Evolutionary conservation across 345 rosid species (phyloP).

Genomic region (Euphorbia pulcherrima): DNA sequence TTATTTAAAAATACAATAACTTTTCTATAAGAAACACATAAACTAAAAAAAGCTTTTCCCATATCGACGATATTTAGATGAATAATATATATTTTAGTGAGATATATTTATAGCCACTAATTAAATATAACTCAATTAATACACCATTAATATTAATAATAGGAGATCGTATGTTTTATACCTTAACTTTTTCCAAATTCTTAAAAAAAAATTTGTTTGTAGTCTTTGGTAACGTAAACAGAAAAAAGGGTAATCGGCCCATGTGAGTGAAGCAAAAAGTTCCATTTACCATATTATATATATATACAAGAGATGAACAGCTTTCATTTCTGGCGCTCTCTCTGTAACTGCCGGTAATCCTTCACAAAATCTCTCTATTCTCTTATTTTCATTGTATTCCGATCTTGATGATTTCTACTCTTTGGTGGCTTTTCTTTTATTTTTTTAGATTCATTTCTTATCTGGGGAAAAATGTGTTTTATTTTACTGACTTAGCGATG

Average conservation of each 20-base stretch:
- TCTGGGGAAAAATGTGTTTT: neutral
- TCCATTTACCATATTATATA: neutral
- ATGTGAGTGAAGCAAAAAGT: neutral
- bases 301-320: neutral
- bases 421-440: neutral
- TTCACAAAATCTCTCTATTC: neutral
- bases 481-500: neutral
- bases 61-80: too few species aligned
- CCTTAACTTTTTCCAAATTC: too few species aligned
- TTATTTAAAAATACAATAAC: too few species aligned
- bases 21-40: too few species aligned
- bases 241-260: neutral
- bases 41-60: too few species aligned
- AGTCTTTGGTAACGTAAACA: too few species aligned
- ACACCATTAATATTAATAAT: too few species aligned
- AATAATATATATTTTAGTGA: too few species aligned
- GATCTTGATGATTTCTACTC: neutral
- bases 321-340: neutral
- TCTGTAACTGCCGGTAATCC: slow-evolving; percentile 6
- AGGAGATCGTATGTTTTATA: too few species aligned
- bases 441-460: neutral
- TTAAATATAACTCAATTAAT: too few species aligned
- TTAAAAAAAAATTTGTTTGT: too few species aligned
- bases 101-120: too few species aligned
- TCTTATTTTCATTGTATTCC: neutral